Conservation (phyloP, 305 asterid genomes). For the Fraxinus paxiana region DNA sequence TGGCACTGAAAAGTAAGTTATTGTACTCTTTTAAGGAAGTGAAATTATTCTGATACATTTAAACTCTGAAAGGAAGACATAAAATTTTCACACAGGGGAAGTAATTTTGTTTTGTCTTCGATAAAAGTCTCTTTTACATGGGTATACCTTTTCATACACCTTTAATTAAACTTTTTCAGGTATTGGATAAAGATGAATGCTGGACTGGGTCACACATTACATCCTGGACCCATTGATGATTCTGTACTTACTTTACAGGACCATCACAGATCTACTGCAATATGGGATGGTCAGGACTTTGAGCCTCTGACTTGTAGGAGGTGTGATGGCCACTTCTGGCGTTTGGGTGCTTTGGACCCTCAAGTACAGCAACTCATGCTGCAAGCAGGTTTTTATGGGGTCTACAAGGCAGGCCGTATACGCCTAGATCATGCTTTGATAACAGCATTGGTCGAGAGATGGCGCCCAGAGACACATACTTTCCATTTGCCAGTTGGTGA, state of each 20-base stretch:
- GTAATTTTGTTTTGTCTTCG: not conserved
- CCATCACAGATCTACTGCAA: slow-evolving; percentile 69
- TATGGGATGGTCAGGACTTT: slow-evolving; percentile 73
- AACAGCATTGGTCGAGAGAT: slow-evolving; percentile 72
- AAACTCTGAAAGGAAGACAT: not conserved
- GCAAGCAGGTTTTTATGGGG: slow-evolving; percentile 79
- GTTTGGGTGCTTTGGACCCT: slow-evolving; percentile 61
- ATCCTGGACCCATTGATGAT: slow-evolving; percentile 78
- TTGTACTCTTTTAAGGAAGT: slow-evolving; percentile 1
- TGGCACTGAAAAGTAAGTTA: not conserved
- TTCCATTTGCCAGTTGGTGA: slow-evolving; percentile 79
- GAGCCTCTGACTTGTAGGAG: slow-evolving; percentile 82
- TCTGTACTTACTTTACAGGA: slow-evolving; percentile 66
- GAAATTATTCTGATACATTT: not conserved
- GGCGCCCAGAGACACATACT: slow-evolving; percentile 90
- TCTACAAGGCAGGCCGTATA: slow-evolving; percentile 75
- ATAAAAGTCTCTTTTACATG: not conserved
- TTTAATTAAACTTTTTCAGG: slow-evolving; percentile 25
- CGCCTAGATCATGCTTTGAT: slow-evolving; percentile 73
- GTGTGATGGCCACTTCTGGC: slow-evolving; percentile 86
- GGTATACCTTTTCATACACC: not conserved
- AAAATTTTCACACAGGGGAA: not conserved
- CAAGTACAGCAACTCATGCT: slow-evolving; percentile 63
- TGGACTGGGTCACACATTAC: slow-evolving; percentile 54
- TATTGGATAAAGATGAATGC: slow-evolving; percentile 37